phyloP scores from a whole-genome alignment of 2,329 filamentous ascomycete genomes.

The Zymoseptoria brevis region DNA sequence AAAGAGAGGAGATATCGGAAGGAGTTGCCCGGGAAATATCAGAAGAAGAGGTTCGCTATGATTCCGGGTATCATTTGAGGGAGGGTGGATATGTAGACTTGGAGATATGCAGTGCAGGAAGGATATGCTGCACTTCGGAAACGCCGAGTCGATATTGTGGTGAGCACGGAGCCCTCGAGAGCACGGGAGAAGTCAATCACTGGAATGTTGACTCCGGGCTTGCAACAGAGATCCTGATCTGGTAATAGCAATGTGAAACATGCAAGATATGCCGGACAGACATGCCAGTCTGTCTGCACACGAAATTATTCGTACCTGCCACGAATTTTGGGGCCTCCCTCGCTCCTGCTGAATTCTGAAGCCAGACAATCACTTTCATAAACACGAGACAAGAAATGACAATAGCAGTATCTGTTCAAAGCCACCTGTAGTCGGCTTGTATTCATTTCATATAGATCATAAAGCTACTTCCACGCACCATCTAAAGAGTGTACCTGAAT shows the following conservation, averaged over 20 bases:
- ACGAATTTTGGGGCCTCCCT: too few relatives aligned
- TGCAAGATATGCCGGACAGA: not conserved
- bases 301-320: not conserved
- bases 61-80: slow-evolving; percentile 66
- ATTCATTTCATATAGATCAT: slow-evolving; percentile 1
- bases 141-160: not conserved
- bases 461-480: slow-evolving; percentile 11
- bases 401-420: slow-evolving; percentile 29
- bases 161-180: too few relatives aligned
- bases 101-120: not conserved
- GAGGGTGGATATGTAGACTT: not conserved
- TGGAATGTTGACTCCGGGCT: too few relatives aligned
- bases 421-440: not conserved
- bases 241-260: too few relatives aligned
- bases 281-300: not conserved
- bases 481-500: slow-evolving; percentile 30
- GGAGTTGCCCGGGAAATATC: slow-evolving; percentile 88
- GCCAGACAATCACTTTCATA: not conserved
- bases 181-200: too few relatives aligned
- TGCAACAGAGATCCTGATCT: too few relatives aligned
- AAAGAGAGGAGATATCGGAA: slow-evolving; percentile 87
- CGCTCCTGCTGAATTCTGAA: not conserved
- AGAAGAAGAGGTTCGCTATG: slow-evolving; percentile 83
- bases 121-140: not conserved
- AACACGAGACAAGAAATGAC: slow-evolving; percentile 25